Base-by-base conservation (phyloP, 2,329 filamentous ascomycete genomes). In the Fusarium sp. region DNA sequence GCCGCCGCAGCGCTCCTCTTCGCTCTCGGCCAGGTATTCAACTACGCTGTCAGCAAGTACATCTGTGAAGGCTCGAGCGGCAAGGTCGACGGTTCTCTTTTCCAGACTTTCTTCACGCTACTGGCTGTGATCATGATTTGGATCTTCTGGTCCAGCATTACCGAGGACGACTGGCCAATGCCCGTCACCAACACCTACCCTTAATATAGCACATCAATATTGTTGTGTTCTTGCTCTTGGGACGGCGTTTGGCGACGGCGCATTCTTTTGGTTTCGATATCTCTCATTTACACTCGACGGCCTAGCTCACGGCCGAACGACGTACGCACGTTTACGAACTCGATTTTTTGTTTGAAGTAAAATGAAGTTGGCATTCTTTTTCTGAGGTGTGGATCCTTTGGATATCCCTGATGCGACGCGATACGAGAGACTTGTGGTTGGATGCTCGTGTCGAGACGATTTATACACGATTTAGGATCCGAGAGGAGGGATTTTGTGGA, bases 91-190 rank as follows among this genome's bases (percentile, higher is more conserved):
- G 96, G 96, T 49, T 89, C 95, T 7, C 81, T 99, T 1, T 99
- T 99, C 78, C 88, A 97, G 79, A 97, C 94, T 0, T 82, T 98
- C 8, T 98, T 99, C 82, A 98, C 94, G 0, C 84, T 97, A 1
- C 82, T 95, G 14, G 86, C 94, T 1, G 93, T 99, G 6, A 85
- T 93, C 19, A 88, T 88, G 80, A 82, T 97, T 68, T 99, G 96
- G 94, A 80, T 92, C 58, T 99, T 99, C 84, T 99, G 96, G 96
- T 97, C 94, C 46, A 97, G 94, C 82, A 99, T 99, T 74, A 99
- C 96, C 17, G 96, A 99, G 81, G 96, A 99, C 75, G 95, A 97
- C 82, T 99, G 96, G 96, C 93, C 94, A 19, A 85, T 86, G 79
- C 82, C 84, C 33, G 79, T 78, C 11, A 78, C 78, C 56, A 77